These are phyloP conservation scores for Magnusiomyces suaveolens DNA, from an alignment of 1,139 yeast species.

Conservation along the genomic window DNA sequence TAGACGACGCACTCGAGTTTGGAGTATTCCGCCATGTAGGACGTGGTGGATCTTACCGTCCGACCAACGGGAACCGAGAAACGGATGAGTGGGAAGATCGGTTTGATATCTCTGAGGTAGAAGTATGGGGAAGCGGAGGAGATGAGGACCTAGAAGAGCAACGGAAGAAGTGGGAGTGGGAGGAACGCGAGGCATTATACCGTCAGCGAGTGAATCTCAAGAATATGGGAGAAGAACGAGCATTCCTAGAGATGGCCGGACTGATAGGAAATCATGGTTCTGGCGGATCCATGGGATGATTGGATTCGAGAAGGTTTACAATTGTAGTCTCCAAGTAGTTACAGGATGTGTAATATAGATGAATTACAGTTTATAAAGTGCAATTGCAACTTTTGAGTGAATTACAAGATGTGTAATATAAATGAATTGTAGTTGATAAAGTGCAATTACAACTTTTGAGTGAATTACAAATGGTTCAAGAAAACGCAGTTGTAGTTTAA, in stretches of 20 bases:
- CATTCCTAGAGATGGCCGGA: slow-evolving; percentile 86
- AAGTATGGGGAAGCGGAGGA: slow-evolving; percentile 77
- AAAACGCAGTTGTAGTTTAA: no score
- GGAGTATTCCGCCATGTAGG: slow-evolving; percentile 68
- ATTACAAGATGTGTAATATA: no score
- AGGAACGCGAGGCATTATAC: slow-evolving; percentile 71
- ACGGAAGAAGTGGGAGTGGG: slow-evolving; percentile 76
- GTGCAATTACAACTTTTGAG: no score
- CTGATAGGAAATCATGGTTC: slow-evolving; percentile 61
- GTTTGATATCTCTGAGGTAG: slow-evolving; percentile 62
- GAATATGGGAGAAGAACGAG: slow-evolving; percentile 69
- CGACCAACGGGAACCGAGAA: slow-evolving; percentile 25
- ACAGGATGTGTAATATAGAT: no score
- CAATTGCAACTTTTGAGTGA: no score
- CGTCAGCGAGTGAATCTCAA: slow-evolving; percentile 60
- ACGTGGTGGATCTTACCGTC: slow-evolving; percentile 40
- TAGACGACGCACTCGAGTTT: slow-evolving; percentile 71
- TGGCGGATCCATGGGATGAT: slow-evolving; percentile 47
- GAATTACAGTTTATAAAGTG: no score
- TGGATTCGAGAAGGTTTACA: no score
- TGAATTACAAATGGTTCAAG: no score
- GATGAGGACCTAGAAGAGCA: no score
- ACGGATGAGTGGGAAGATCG: slow-evolving; percentile 53
- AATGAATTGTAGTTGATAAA: no score
- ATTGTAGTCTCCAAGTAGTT: no score